Evolutionary conservation across 176 grass and related monocot genomes (phyloP).

Genomic region (Alopecurus myosuroides): DNA sequence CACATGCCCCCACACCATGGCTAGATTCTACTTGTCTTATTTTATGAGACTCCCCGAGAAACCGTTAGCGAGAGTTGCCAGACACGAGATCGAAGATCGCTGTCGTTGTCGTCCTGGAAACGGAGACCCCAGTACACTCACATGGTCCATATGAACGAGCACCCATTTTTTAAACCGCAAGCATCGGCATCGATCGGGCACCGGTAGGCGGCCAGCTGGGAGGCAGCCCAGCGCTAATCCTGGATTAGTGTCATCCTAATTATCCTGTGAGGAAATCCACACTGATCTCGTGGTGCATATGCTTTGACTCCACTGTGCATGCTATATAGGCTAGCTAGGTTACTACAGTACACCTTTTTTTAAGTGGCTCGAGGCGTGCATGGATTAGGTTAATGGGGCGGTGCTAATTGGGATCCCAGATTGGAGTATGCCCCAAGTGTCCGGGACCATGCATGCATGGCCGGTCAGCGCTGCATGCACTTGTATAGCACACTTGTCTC

Average conservation of each 20-base stretch:
- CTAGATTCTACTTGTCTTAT: slow-evolving; percentile 25
- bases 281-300: slow-evolving; percentile 1
- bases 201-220: slow-evolving; percentile 30
- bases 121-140: neutral
- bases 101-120: slow-evolving; percentile 23
- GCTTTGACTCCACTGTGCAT: slow-evolving; percentile 54
- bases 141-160: slow-evolving; percentile 26
- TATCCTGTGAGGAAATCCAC: slow-evolving; percentile 27
- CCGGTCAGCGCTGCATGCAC: neutral
- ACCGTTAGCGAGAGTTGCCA: slow-evolving; percentile 31
- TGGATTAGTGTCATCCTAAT: slow-evolving; percentile 48
- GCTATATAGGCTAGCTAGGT: neutral
- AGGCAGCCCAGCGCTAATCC: slow-evolving; percentile 45
- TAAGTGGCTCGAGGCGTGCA: slow-evolving; percentile 57
- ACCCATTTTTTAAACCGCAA: neutral
- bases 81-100: slow-evolving; percentile 29
- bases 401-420: neutral
- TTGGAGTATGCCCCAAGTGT: slow-evolving; percentile 2
- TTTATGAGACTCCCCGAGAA: slow-evolving; percentile 20
- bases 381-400: slow-evolving; percentile 23
- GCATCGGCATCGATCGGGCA: neutral
- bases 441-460: slow-evolving; percentile 24
- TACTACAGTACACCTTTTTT: slow-evolving; percentile 15
- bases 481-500: neutral
- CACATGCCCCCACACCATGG: neutral